Evolutionary conservation across 2,329 filamentous ascomycete genomes (phyloP).

Genomic region (Botryosphaeria dothidea): DNA sequence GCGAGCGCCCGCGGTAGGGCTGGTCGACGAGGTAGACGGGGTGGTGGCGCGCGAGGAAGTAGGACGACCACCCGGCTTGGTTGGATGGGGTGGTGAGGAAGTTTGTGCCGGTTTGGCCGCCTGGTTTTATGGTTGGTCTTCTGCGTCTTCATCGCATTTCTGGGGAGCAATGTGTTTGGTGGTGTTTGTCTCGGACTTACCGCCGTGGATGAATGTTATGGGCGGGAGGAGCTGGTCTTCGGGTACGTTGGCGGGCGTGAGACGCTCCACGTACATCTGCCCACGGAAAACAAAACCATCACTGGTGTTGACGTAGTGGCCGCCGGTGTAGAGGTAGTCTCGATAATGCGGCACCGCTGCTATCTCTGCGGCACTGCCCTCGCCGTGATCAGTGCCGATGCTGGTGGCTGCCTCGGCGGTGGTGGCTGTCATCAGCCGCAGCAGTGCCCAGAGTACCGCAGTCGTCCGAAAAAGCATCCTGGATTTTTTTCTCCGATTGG

Average conservation of each 20-base stretch:
- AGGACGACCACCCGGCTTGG: conserved; percentile 49
- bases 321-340: conserved; percentile 29
- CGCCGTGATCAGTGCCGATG: too few relatives aligned
- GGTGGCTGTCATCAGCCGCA: too few relatives aligned
- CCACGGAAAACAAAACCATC: neutral
- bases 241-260: conserved; percentile 11
- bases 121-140: too few relatives aligned
- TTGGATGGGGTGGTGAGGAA: conserved; percentile 50
- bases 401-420: too few relatives aligned
- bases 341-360: conserved; percentile 5
- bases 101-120: conserved; percentile 32
- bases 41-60: conserved; percentile 48
- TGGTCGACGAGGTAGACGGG: conserved; percentile 52
- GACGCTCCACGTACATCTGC: conserved; percentile 34
- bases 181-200: neutral
- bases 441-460: too few relatives aligned
- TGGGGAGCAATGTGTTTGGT: too few relatives aligned
- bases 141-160: too few relatives aligned
- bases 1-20: conserved; percentile 47
- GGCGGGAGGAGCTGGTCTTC: neutral
- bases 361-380: too few relatives aligned
- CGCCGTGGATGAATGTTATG: neutral
- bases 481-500: too few relatives aligned
- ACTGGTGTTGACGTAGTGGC: conserved; percentile 23
- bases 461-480: too few relatives aligned